Conservation (phyloP, 2,329 filamentous ascomycete genomes). For the Graphilbum fragrans region DNA sequence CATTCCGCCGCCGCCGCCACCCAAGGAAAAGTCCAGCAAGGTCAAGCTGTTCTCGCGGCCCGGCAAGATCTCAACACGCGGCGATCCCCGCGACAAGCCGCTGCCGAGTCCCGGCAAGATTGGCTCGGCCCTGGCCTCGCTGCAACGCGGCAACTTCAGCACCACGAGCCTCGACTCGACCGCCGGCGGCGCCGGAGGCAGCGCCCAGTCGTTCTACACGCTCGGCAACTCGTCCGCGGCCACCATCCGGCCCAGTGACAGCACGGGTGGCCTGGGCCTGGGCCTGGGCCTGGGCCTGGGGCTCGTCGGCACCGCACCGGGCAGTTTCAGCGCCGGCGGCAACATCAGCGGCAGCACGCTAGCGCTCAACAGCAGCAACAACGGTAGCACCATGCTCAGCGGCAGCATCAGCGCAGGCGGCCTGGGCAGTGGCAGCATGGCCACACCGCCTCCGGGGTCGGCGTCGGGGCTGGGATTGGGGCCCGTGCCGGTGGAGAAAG, state of each 20-base stretch:
- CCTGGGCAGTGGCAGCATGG: background rate
- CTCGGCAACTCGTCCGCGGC: slow-evolving; percentile 66
- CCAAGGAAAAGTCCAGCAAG: slow-evolving; percentile 60
- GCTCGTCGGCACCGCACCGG: background rate
- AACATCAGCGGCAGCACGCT: background rate
- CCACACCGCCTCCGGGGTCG: background rate
- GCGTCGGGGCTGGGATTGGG: background rate
- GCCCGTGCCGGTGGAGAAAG: slow-evolving; percentile 32
- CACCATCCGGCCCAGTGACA: slow-evolving; percentile 56
- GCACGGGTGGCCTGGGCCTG: slow-evolving; percentile 9
- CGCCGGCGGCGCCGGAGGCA: too few species aligned
- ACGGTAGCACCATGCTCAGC: background rate
- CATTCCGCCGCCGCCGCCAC: slow-evolving; percentile 25
- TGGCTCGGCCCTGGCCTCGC: slow-evolving; percentile 50
- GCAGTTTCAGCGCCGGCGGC: background rate
- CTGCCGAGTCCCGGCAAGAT: slow-evolving; percentile 63
- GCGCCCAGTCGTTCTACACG: slow-evolving; percentile 58
- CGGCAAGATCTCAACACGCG: slow-evolving; percentile 61
- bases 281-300: background rate
- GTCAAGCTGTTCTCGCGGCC: slow-evolving; percentile 73
- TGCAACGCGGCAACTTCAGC: slow-evolving; percentile 57
- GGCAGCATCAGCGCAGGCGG: background rate
- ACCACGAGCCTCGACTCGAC: slow-evolving; percentile 59
- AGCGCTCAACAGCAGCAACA: too few species aligned
- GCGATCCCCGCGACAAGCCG: slow-evolving; percentile 52